Evolutionary conservation across 2,329 filamentous ascomycete species (phyloP).

Genomic region (Sporothrix curviconia): DNA sequence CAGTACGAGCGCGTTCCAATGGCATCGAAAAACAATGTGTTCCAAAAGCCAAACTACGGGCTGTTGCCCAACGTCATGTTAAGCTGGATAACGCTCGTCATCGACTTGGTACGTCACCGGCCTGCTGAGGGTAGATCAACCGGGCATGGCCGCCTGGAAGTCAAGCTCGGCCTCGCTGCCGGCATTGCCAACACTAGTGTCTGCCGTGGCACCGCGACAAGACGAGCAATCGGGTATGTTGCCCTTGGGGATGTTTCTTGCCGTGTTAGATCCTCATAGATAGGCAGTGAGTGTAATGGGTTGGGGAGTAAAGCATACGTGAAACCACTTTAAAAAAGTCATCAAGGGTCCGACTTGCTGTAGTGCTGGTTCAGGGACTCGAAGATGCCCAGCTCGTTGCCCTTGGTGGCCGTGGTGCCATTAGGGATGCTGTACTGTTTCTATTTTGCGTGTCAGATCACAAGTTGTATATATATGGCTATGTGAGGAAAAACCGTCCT

Average conservation of each 20-base stretch:
- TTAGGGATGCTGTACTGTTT: conserved; percentile 23
- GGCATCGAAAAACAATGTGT: conserved; percentile 41
- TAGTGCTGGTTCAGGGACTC: conserved; percentile 25
- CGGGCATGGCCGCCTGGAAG: conserved; percentile 40
- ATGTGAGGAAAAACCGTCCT: background rate
- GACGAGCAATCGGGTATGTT: conserved; percentile 24
- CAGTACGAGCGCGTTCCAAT: conserved; percentile 47
- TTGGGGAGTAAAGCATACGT: background rate
- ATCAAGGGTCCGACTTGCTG: conserved; percentile 23
- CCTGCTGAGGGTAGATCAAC: conserved; percentile 44
- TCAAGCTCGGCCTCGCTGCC: conserved; percentile 39
- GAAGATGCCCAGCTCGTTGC: conserved; percentile 25
- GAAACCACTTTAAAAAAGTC: conserved; percentile 19
- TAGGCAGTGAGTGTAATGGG: background rate
- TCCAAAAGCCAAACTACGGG: conserved; percentile 22
- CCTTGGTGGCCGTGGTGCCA: conserved; percentile 16
- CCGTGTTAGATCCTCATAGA: background rate
- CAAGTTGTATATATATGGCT: background rate
- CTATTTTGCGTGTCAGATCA: conserved; percentile 13
- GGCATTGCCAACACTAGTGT: background rate
- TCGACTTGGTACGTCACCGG: conserved; percentile 29
- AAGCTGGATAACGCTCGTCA: conserved; percentile 27
- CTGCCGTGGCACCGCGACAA: conserved; percentile 23
- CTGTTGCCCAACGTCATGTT: conserved; percentile 19
- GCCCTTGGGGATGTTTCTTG: conserved; percentile 22